Conservation (phyloP, 2,329 filamentous ascomycete genomes). For the Ceratocystis lukuohia region DNA sequence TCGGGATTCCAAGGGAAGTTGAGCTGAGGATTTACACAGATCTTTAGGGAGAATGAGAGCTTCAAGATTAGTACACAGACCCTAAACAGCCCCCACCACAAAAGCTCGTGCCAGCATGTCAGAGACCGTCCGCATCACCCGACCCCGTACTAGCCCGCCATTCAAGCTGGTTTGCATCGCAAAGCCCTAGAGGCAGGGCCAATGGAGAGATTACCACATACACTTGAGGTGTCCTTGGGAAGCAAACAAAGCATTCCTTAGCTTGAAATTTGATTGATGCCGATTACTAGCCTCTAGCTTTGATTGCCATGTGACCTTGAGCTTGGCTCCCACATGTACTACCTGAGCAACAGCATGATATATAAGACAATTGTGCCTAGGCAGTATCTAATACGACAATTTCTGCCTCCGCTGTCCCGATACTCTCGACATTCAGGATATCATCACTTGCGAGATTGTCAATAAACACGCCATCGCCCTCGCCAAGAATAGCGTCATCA, state of each 20-base stretch:
- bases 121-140: background rate
- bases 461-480: constrained; percentile 74
- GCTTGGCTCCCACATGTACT: too few species aligned
- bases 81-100: background rate
- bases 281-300: too few species aligned
- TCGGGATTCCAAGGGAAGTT: too few species aligned
- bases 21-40: background rate
- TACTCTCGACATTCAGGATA: constrained; percentile 49
- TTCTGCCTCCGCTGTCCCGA: constrained; percentile 56
- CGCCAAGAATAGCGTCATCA: constrained; percentile 43
- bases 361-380: constrained; percentile 25
- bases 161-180: background rate
- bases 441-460: constrained; percentile 51
- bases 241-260: too few species aligned
- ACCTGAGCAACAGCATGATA: background rate
- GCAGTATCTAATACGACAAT: constrained; percentile 55
- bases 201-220: too few species aligned
- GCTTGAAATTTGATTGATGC: too few species aligned
- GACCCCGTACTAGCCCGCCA: too few species aligned
- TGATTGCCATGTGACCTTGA: too few species aligned
- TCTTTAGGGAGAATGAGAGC: background rate
- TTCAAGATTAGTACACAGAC: background rate
- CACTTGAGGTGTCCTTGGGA: too few species aligned
- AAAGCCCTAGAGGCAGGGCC: background rate
- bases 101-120: background rate